These are phyloP conservation scores for Blepharisma undulans DNA, from an alignment of 169 alveolate genomes.

Conservation along the genomic window DNA sequence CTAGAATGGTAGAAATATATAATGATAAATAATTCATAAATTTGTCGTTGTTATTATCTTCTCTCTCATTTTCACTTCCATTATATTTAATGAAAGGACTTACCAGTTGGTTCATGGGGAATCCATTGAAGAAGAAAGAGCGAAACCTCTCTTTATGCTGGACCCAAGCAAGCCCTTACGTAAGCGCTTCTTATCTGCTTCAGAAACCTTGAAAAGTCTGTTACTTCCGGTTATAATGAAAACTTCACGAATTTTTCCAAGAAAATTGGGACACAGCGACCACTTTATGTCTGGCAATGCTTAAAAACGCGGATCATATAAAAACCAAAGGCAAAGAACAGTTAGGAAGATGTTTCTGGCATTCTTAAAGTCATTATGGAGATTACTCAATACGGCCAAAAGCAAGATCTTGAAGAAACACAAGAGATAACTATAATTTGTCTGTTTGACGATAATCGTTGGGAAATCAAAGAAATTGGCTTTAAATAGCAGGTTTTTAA, in stretches of 20 bases:
- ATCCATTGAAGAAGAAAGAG: slow-evolving; percentile 17
- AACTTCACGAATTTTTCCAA: background rate
- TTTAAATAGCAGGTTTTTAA: no score
- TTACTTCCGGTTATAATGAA: background rate
- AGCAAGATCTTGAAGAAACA: background rate
- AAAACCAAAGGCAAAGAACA: background rate
- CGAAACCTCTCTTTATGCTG: background rate
- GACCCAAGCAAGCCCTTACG: background rate
- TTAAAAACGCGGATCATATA: background rate
- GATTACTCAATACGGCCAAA: background rate
- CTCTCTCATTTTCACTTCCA: no score
- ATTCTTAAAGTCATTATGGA: background rate
- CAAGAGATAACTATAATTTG: slow-evolving; percentile 14
- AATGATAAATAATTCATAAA: no score
- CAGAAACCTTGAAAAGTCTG: background rate
- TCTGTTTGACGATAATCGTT: slow-evolving; percentile 16
- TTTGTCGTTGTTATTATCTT: background rate
- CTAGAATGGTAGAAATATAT: no score
- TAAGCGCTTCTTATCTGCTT: background rate
- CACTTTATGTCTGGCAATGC: background rate
- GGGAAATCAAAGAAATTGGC: slow-evolving; percentile 29
- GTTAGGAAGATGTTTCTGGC: slow-evolving; percentile 29
- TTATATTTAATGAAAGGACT: no score
- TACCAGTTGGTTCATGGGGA: slow-evolving; percentile 24
- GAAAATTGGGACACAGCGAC: background rate